Conservation (phyloP, 2,329 filamentous ascomycete genomes). For the Venturia asperata region DNA sequence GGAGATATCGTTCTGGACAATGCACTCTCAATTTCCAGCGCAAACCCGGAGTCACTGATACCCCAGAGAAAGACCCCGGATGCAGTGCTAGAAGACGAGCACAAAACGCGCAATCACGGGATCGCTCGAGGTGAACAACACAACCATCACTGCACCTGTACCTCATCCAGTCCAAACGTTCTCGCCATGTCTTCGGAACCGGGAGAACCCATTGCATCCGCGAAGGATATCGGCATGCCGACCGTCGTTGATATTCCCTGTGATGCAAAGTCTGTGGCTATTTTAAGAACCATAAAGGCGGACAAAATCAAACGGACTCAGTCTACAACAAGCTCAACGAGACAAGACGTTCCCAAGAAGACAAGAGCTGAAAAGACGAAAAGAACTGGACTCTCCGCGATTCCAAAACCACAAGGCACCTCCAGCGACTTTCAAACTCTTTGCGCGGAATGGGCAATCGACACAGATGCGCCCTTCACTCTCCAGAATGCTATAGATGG, state of each 20-base stretch:
- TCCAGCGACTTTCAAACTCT: neutral
- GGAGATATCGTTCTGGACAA: neutral
- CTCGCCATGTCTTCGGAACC: neutral
- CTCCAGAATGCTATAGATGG: slow-evolving; percentile 6
- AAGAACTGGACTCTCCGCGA: neutral
- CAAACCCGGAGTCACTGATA: neutral
- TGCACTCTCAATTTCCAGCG: neutral
- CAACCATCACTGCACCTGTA: no score
- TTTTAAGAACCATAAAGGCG: slow-evolving; percentile 6
- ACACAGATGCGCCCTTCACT: neutral
- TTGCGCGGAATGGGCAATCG: neutral
- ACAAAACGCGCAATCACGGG: neutral
- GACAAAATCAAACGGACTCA: slow-evolving; percentile 2
- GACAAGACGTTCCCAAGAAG: neutral
- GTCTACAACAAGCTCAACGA: neutral
- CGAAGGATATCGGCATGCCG: slow-evolving; percentile 6
- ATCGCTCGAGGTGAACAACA: neutral
- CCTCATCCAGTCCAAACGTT: neutral
- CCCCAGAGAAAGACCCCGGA: neutral
- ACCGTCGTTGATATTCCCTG: slow-evolving; percentile 4
- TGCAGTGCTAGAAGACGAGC: neutral
- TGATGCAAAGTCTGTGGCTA: neutral
- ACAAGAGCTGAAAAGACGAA: neutral
- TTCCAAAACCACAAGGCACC: neutral
- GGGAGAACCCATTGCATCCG: neutral